phyloP scores from a whole-genome alignment of 2,329 filamentous ascomycete genomes.

The Colletotrichum phormii region DNA sequence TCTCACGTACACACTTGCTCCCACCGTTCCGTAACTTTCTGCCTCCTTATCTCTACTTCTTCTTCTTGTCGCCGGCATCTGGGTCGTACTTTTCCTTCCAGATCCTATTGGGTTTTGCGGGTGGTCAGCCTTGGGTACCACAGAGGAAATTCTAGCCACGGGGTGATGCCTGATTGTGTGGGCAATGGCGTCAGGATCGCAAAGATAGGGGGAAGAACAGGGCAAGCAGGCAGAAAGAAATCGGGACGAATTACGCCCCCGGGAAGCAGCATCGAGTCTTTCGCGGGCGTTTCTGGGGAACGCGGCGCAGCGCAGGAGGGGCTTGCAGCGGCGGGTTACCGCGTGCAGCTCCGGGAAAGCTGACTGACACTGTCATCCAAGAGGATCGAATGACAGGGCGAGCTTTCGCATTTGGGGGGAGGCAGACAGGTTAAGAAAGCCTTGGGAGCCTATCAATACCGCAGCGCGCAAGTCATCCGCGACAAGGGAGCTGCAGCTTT shows the following conservation, averaged over 20 bases:
- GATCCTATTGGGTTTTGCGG: slow-evolving; percentile 71
- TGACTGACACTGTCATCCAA: slow-evolving; percentile 20
- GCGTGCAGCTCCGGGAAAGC: slow-evolving; percentile 18
- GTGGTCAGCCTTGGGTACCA: slow-evolving; percentile 21
- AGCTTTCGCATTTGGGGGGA: slow-evolving; percentile 2
- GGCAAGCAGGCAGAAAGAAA: neutral
- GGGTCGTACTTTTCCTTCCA: slow-evolving; percentile 96
- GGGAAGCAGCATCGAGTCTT: slow-evolving; percentile 11
- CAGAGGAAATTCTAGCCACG: neutral
- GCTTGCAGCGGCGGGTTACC: slow-evolving; percentile 11
- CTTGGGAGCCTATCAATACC: slow-evolving; percentile 49
- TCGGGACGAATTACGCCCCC: slow-evolving; percentile 2
- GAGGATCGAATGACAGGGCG: slow-evolving; percentile 30
- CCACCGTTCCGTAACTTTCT: neutral
- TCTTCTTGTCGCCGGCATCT: slow-evolving; percentile 54
- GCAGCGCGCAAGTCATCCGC: slow-evolving; percentile 43
- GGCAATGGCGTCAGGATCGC: slow-evolving; percentile 13
- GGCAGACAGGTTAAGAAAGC: neutral
- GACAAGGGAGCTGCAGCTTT: slow-evolving; percentile 40
- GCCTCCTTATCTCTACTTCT: slow-evolving; percentile 42
- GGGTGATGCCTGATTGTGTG: slow-evolving; percentile 1
- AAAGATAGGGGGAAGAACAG: neutral
- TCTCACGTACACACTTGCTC: neutral
- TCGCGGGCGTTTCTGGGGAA: neutral
- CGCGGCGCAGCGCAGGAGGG: slow-evolving; percentile 11